Evolutionary conservation across 176 grass and related monocot species (phyloP).

Genomic region (Canna indica): DNA sequence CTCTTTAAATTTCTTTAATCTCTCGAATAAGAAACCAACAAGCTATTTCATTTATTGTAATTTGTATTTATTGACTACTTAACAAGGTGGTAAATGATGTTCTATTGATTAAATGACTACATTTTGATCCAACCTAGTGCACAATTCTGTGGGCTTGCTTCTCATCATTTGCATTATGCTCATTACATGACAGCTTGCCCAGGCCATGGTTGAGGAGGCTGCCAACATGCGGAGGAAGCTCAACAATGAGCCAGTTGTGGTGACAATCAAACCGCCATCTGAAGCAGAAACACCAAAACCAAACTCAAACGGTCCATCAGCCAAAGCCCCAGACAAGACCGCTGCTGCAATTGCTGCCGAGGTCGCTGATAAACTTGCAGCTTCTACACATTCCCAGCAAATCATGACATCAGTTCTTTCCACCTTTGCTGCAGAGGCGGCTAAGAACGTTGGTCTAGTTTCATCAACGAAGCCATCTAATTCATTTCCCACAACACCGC

Average conservation of each 20-base stretch:
- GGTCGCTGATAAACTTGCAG: conserved; percentile 67
- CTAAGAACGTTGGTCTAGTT: conserved; percentile 27
- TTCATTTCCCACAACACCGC: conserved; percentile 20
- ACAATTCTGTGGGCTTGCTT: neutral
- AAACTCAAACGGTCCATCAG: conserved; percentile 41
- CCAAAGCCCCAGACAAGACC: conserved; percentile 39
- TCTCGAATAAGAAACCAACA: neutral
- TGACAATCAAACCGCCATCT: conserved; percentile 18
- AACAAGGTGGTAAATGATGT: neutral
- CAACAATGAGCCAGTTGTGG: conserved; percentile 61
- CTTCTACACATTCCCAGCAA: conserved; percentile 70
- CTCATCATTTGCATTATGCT: neutral
- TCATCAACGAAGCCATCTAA: neutral
- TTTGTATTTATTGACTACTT: neutral
- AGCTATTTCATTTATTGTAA: neutral
- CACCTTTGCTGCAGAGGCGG: conserved; percentile 77
- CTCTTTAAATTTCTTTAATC: neutral
- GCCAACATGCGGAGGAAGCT: conserved; percentile 68
- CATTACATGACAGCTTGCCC: conserved; percentile 34
- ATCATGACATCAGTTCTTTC: conserved; percentile 90
- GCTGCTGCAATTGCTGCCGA: conserved; percentile 49
- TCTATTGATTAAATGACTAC: neutral
- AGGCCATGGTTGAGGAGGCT: conserved; percentile 59
- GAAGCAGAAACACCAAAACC: conserved; percentile 29
- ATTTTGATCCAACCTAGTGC: neutral